Evolutionary conservation across 1,284 basidiomycete genomes (phyloP), one percentile per base, ranked within the genome.

Genomic region (Phellinidium pouzarii): DNA sequence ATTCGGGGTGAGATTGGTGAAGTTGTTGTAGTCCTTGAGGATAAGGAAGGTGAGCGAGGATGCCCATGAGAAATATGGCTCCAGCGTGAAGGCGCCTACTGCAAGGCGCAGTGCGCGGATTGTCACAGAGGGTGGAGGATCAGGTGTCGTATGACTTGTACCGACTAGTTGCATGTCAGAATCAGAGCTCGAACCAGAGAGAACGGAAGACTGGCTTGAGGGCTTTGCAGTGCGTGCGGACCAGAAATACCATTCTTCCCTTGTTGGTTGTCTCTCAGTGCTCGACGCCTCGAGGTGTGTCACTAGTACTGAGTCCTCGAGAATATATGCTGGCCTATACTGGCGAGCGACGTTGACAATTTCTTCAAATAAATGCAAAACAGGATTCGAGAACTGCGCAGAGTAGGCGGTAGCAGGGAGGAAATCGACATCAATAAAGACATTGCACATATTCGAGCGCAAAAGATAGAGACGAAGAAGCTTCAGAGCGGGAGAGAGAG

Each of bases 191-290:
- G 22, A 26, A 3, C 1, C 19, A 25, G 3, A 22, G 9, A 25
- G 6, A 22, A 29, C 23, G 11, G 11, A 3, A 9, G 34, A n/a
- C 3, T 7, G 19, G 4, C 12, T 23, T 17, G 20, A 23, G 11
- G 4, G 26, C 11, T 42, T n/a, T 17, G 44, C 19, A 11, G 49
- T 34, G 19, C 45, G 17, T 6, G 55, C 47, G 27, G 51, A 53
- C 55, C 55, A 57, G 46, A 57, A 57, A 42, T 57, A 53, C 55
- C 55, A 57, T 22, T 57, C 55, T 27, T 57, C 52, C 3, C 46
- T 37, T 2, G 36, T 25, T 8, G 55, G 51, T 5, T 36, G 47
- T 7, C 27, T 38, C 19, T 57, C 47, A 20, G 31, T 45, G 38
- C 52, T 53, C 9, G 40, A 36, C n/a, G 48, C 26, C 25, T 53